Evolutionary conservation across 768 basidiomycete genomes (phyloP).

Genomic region (Paxillus rubicundulus): DNA sequence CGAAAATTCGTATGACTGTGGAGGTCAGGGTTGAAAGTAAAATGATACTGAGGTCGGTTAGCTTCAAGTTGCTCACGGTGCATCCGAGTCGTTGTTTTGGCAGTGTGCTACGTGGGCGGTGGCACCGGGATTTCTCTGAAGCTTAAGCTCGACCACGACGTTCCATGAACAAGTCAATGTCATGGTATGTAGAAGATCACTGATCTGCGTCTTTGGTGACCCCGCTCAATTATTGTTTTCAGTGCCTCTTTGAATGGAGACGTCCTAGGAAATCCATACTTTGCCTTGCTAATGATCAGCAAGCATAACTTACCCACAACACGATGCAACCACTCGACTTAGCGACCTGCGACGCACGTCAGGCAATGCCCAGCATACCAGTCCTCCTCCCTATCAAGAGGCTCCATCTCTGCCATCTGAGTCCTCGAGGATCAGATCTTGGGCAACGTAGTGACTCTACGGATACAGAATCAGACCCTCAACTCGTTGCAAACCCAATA

Average conservation of each 20-base stretch:
- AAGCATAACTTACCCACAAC: no score
- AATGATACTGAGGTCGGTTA: not conserved
- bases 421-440: slow-evolving; percentile 18
- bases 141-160: not conserved
- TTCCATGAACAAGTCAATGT: not conserved
- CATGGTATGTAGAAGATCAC: no score
- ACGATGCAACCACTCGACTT: not conserved
- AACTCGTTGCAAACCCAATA: slow-evolving; percentile 10
- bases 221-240: no score
- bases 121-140: no score
- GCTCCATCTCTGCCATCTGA: not conserved
- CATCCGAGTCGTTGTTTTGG: not conserved
- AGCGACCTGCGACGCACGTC: not conserved
- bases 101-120: not conserved
- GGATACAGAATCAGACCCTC: not conserved
- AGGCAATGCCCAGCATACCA: no score
- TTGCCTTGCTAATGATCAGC: not conserved
- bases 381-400: not conserved
- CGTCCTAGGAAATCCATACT: no score
- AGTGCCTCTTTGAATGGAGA: no score
- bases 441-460: slow-evolving; percentile 1
- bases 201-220: no score
- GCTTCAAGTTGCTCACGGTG: not conserved
- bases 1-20: not conserved
- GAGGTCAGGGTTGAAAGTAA: not conserved